Evolutionary conservation across 1,139 yeast genomes (phyloP).

Genomic region (Blastobotrys petasosporus): DNA sequence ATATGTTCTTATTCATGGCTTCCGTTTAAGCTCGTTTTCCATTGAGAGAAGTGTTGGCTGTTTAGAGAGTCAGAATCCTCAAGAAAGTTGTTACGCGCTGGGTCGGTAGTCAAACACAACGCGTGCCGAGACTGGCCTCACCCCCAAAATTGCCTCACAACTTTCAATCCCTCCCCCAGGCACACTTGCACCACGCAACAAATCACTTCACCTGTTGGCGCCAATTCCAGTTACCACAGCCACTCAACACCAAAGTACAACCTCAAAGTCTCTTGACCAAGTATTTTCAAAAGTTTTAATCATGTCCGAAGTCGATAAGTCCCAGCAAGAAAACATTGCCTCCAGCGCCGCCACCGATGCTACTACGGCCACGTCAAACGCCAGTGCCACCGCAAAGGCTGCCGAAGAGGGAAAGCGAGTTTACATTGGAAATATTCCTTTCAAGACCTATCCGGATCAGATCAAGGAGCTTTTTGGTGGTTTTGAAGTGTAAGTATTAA

Average conservation of each 20-base stretch:
- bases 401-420: slow-evolving; percentile 21
- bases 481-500: slow-evolving; percentile 30
- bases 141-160: too few relatives aligned
- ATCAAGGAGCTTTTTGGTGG: slow-evolving; percentile 26
- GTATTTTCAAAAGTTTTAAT: not conserved
- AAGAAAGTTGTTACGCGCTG: too few relatives aligned
- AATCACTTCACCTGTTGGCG: too few relatives aligned
- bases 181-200: too few relatives aligned
- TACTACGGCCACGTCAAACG: not conserved
- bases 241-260: not conserved
- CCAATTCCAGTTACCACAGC: not conserved
- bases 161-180: too few relatives aligned
- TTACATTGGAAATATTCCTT: slow-evolving; percentile 33
- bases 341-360: not conserved
- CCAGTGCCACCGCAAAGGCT: slow-evolving; percentile 7
- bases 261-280: not conserved
- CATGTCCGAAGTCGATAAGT: slow-evolving; percentile 6
- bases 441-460: slow-evolving; percentile 25
- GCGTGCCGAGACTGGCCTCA: too few relatives aligned
- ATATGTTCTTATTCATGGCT: too few relatives aligned
- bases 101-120: too few relatives aligned
- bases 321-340: not conserved
- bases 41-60: too few relatives aligned
- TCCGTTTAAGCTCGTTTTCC: too few relatives aligned
- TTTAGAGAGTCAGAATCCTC: too few relatives aligned